Conservation (phyloP, 2,329 filamentous ascomycete genomes). For the Cryphonectria naterciae region DNA sequence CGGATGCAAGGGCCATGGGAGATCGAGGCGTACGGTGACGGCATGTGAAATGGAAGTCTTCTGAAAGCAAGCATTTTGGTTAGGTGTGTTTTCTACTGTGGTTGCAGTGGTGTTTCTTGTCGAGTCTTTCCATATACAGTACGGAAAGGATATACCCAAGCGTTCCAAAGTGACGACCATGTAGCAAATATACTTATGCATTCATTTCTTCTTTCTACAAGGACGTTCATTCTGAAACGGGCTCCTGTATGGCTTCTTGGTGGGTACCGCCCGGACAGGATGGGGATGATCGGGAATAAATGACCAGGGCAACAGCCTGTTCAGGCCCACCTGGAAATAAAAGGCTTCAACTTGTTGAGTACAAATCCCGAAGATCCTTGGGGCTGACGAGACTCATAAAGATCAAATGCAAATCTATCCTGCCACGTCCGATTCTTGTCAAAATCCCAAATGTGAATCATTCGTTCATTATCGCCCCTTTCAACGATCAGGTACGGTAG, state of each 20-base stretch:
- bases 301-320: not conserved
- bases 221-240: not conserved
- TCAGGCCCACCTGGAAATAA: not conserved
- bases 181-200: conserved; percentile 4
- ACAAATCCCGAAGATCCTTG: not conserved
- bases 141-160: conserved; percentile 11
- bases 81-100: conserved; percentile 13
- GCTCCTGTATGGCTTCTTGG: not conserved
- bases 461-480: not conserved
- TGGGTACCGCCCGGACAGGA: not conserved
- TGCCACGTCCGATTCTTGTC: not conserved
- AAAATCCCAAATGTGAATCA: not conserved
- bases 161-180: not conserved
- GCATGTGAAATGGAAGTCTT: not conserved
- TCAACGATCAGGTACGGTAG: conserved; percentile 59
- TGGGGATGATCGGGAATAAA: not conserved
- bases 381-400: not conserved
- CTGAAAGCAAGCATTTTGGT: conserved; percentile 19
- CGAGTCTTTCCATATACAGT: not conserved
- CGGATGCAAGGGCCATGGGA: conserved; percentile 4
- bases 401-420: not conserved
- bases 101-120: not conserved
- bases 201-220: not conserved
- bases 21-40: not conserved
- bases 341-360: not conserved